Evolutionary conservation across 805 yeast species (phyloP).

Genomic region (Debaryomyces maramus): DNA sequence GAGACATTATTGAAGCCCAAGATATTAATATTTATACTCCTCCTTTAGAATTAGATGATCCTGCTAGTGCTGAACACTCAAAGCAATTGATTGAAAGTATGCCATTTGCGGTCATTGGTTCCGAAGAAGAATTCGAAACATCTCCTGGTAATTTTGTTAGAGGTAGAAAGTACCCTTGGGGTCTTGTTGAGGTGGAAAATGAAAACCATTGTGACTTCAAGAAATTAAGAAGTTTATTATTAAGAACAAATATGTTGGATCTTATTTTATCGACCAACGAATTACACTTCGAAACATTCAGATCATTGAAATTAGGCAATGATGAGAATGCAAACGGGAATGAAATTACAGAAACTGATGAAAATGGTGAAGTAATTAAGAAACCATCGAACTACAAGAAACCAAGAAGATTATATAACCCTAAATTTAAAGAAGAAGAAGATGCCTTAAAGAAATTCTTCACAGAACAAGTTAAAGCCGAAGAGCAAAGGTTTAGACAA

Average conservation of each 20-base stretch:
- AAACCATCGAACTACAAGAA: conserved; percentile 37
- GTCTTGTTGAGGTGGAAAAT: conserved; percentile 83
- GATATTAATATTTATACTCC: conserved; percentile 83
- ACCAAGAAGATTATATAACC: conserved; percentile 66
- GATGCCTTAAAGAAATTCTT: conserved; percentile 89
- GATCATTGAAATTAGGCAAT: conserved; percentile 64
- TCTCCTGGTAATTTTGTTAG: conserved; percentile 63
- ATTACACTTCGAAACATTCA: conserved; percentile 75
- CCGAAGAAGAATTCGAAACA: conserved; percentile 68
- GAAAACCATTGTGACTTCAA: conserved; percentile 84
- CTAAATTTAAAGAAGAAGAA: conserved; percentile 95
- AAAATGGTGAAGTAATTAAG: conserved; percentile 31
- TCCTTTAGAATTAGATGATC: conserved; percentile 73
- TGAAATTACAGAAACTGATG: conserved; percentile 29
- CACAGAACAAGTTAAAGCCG: conserved; percentile 93
- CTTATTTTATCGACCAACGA: conserved; percentile 78
- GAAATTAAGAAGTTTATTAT: conserved; percentile 71
- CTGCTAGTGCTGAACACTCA: conserved; percentile 76
- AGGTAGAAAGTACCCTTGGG: conserved; percentile 92
- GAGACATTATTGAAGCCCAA: conserved; percentile 81
- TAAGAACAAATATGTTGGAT: conserved; percentile 84
- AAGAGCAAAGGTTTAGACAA: conserved; percentile 95
- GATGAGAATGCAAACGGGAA: conserved; percentile 24
- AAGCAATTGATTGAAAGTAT: conserved; percentile 76
- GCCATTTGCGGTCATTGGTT: conserved; percentile 85